Percentiles rank a stretch among this genome's conserved stretches.
These are phyloP conservation scores for Chenopodium formosanum DNA, from an alignment of 148 eudicot genomes.

Conservation along the genomic window DNA sequence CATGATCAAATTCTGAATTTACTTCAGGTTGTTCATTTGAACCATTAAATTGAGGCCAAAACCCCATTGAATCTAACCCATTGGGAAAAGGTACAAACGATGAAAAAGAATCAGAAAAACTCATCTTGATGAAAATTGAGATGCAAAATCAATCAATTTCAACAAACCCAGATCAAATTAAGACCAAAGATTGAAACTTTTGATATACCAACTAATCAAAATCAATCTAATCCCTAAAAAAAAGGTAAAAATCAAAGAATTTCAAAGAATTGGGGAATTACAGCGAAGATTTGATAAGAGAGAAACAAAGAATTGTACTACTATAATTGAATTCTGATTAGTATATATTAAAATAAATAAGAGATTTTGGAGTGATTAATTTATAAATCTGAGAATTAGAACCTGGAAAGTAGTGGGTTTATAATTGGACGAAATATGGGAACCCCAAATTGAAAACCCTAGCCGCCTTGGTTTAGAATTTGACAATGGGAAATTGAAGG, in stretches of 20 bases:
- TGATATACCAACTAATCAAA: not conserved
- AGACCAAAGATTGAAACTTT: constrained; percentile 24
- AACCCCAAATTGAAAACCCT: constrained; percentile 29
- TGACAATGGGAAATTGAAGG: constrained; percentile 17
- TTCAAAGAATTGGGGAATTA: constrained; percentile 3
- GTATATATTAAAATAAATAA: not conserved
- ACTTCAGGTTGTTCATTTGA: constrained; percentile 34
- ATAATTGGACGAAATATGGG: not conserved
- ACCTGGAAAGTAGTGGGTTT: constrained; percentile 34
- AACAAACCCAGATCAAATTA: not conserved
- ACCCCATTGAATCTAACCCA: constrained; percentile 40
- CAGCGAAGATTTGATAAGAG: not conserved
- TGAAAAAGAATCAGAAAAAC: constrained; percentile 48
- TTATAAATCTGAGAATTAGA: constrained; percentile 10
- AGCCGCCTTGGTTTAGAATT: constrained; percentile 29
- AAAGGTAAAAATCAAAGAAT: not conserved
- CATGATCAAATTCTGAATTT: constrained; percentile 39
- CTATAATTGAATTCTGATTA: not conserved
- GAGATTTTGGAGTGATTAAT: not conserved
- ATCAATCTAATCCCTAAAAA: not conserved
- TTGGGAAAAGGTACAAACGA: constrained; percentile 32
- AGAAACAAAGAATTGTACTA: not conserved
- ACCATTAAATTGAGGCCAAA: constrained; percentile 40
- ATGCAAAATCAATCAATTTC: not conserved
- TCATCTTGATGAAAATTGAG: constrained; percentile 30